Percentiles rank a stretch among this genome's conserved stretches.
Evolutionary conservation across 169 alveolate species (phyloP).

Genomic region (Besnoitia besnoiti): DNA sequence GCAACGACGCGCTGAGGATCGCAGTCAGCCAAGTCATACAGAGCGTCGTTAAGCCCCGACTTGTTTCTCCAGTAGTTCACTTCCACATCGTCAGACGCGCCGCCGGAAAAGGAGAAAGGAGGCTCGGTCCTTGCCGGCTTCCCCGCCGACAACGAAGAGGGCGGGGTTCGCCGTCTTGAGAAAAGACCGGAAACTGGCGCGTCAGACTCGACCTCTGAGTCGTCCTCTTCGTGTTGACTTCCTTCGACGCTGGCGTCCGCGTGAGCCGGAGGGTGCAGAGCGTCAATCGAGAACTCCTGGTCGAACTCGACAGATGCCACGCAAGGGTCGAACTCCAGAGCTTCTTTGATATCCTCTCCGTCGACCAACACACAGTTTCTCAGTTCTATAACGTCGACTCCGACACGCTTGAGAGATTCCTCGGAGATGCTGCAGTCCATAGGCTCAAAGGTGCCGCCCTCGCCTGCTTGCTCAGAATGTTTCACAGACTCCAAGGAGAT

Average conservation of each 20-base stretch:
- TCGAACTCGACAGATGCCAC: conserved; percentile 39
- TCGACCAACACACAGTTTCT: background rate
- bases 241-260: background rate
- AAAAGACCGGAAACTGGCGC: background rate
- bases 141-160: background rate
- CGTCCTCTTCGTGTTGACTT: background rate
- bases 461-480: background rate
- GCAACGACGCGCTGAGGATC: conserved; percentile 69
- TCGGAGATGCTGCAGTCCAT: conserved; percentile 33
- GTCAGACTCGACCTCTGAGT: too few species aligned
- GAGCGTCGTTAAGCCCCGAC: background rate
- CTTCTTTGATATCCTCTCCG: background rate
- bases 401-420: conserved; percentile 33
- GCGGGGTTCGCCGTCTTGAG: background rate
- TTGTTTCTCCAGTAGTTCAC: conserved; percentile 20
- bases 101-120: background rate
- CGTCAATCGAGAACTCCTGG: conserved; percentile 1
- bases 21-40: conserved; percentile 1
- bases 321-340: conserved; percentile 25
- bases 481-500: background rate
- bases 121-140: background rate
- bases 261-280: background rate
- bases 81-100: background rate
- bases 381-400: conserved; percentile 6
- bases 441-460: background rate